phyloP scores from a whole-genome alignment of 257 asterid genomes.

The Dorcoceras hygrometricum region DNA sequence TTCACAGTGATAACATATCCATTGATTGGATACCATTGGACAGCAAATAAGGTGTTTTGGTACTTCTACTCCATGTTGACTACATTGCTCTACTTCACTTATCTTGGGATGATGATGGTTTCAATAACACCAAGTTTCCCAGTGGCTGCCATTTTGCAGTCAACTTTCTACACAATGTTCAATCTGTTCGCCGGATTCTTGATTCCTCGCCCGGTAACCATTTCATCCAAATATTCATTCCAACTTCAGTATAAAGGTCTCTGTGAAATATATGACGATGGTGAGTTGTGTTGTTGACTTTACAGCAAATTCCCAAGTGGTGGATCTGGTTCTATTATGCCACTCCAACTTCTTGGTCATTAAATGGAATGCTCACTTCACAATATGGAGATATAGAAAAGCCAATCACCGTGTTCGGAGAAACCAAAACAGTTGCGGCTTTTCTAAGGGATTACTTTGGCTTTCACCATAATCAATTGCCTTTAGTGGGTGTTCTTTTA shows the following conservation, averaged over 20 bases:
- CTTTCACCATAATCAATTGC: constrained; percentile 36
- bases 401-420: constrained; percentile 35
- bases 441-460: constrained; percentile 47
- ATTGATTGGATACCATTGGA: constrained; percentile 46
- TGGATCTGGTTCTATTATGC: constrained; percentile 55
- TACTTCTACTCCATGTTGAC: constrained; percentile 41
- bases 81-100: constrained; percentile 42
- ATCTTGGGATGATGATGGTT: constrained; percentile 47
- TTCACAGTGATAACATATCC: constrained; percentile 44
- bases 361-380: constrained; percentile 48
- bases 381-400: constrained; percentile 44
- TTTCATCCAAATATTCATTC: not conserved
- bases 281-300: not conserved
- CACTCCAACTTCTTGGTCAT: constrained; percentile 48
- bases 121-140: constrained; percentile 43
- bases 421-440: constrained; percentile 31
- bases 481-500: constrained; percentile 43
- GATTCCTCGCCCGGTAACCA: constrained; percentile 46
- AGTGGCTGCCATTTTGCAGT: constrained; percentile 42
- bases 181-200: constrained; percentile 46
- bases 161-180: constrained; percentile 40
- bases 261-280: not conserved
- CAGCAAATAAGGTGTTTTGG: constrained; percentile 42
- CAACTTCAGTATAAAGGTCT: not conserved
- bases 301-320: constrained; percentile 59